These are phyloP conservation scores for Blastomyces gilchristii DNA, from an alignment of 2,329 filamentous ascomycete species.

Conservation along the genomic window DNA sequence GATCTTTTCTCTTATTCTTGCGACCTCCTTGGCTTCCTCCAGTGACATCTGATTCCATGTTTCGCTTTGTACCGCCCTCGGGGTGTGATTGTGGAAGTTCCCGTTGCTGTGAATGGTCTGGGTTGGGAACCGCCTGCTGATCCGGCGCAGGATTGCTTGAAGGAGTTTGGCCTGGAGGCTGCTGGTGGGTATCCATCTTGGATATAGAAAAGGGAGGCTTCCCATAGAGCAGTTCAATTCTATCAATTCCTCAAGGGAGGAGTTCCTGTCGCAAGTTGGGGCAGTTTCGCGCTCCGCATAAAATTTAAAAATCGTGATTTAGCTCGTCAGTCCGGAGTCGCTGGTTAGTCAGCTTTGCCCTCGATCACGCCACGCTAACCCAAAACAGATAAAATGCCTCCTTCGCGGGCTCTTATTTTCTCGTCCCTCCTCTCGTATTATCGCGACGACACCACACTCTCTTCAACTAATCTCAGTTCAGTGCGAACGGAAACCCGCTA, in stretches of 20 bases:
- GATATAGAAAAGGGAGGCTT: background rate
- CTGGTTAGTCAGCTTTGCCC: background rate
- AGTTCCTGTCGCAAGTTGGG: background rate
- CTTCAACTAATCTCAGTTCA: background rate
- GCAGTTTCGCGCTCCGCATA: background rate
- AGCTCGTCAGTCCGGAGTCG: no score
- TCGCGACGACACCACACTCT: background rate
- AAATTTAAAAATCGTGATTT: background rate
- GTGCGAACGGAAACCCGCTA: background rate
- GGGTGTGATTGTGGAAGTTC: background rate
- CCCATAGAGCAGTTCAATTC: constrained; percentile 9
- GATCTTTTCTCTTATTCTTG: constrained; percentile 52
- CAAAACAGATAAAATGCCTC: background rate
- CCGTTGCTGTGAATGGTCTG: background rate
- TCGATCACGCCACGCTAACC: background rate
- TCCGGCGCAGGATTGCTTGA: constrained; percentile 5
- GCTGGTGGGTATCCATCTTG: constrained; percentile 14
- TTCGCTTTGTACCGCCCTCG: background rate
- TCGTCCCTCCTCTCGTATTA: background rate
- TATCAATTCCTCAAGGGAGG: background rate
- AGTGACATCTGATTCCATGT: constrained; percentile 28
- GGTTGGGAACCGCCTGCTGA: background rate
- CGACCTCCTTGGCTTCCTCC: constrained; percentile 26
- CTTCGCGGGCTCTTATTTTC: background rate
- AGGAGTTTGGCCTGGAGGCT: constrained; percentile 8